Conservation (phyloP, 305 asterid species). For the Fraxinus floribunda region DNA sequence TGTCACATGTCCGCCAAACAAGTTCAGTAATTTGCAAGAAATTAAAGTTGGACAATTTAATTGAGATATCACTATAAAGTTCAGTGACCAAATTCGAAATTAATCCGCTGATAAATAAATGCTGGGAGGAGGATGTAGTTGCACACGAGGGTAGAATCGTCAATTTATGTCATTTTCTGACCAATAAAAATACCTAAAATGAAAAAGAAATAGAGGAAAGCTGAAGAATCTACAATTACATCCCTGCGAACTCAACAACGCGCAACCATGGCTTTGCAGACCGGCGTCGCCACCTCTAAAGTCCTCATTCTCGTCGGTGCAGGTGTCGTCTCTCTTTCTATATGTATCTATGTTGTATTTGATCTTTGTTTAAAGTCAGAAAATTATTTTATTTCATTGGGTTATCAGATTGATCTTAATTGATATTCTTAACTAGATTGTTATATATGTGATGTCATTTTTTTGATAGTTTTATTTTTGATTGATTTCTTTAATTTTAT, state of each 20-base stretch:
- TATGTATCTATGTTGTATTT: background rate
- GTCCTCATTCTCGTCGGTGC: conserved; percentile 79
- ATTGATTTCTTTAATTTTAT: conserved; percentile 16
- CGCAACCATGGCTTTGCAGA: conserved; percentile 69
- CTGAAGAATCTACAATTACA: background rate
- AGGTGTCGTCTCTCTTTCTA: conserved; percentile 33
- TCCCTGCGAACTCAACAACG: background rate
- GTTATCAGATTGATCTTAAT: conserved; percentile 23
- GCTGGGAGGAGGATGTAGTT: background rate
- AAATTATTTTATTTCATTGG: background rate
- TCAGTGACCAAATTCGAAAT: background rate
- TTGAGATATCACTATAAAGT: background rate
- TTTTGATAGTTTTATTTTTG: background rate
- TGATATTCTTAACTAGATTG: conserved; percentile 8
- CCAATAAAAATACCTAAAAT: background rate
- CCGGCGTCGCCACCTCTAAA: conserved; percentile 72
- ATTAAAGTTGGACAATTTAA: background rate
- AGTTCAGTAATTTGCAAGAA: too few relatives aligned
- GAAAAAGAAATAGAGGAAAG: background rate
- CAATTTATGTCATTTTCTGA: background rate
- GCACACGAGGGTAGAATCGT: background rate
- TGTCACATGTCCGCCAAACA: background rate
- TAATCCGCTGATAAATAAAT: background rate
- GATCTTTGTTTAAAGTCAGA: background rate
- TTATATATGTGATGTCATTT: background rate